Evolutionary conservation across 768 basidiomycete species (phyloP), one percentile per base, ranked within the genome.

Genomic region (Obba rivulosa): DNA sequence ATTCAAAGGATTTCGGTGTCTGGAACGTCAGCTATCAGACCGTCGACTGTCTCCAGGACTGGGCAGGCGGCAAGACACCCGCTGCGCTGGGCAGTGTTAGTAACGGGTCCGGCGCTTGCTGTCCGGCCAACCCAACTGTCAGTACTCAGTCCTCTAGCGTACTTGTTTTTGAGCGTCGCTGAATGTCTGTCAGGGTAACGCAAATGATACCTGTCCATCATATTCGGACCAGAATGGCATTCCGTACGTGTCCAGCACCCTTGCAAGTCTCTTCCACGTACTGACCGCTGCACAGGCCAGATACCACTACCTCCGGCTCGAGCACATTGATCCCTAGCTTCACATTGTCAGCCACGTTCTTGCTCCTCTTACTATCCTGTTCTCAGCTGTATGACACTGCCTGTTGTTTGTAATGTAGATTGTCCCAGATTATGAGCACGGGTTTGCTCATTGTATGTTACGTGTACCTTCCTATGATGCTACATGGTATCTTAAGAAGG

Each of bases 11-110:
- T 59, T 92, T 91, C 69, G 87, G 90, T 43, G 80, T 91, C 17
- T 92, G 90, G 89, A 89, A 90, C 57, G 70, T 88, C 57, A 81
- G 74, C 16, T 91, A 91, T 61, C 66, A 80, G 56, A 71, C 67
- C 23, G 79, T 90, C 9, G 66, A 80, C 24, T 92, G 89, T 58
- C 48, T 75, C 2, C 51, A 69, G 3, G 63, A 76, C 45, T 92
- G 89, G 90, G 64, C 70, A 31, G 90, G 90, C 8, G 73, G 68
- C 43, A 71, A 67, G 17, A 69, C 83, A 49, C 60, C 74, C 14
- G 68, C 78, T 13, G 85, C 87, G 13, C 67, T 91, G 34, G 89
- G 89, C 18, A 85, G 80, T 48, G 82, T 86, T 16, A 67, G 69
- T 50, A 64, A 85, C 25, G 85, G 74, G 10, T 68, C 66, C 17